phyloP scores from a whole-genome alignment of 1,284 basidiomycete species.

The Singerocomus inundabilis region DNA sequence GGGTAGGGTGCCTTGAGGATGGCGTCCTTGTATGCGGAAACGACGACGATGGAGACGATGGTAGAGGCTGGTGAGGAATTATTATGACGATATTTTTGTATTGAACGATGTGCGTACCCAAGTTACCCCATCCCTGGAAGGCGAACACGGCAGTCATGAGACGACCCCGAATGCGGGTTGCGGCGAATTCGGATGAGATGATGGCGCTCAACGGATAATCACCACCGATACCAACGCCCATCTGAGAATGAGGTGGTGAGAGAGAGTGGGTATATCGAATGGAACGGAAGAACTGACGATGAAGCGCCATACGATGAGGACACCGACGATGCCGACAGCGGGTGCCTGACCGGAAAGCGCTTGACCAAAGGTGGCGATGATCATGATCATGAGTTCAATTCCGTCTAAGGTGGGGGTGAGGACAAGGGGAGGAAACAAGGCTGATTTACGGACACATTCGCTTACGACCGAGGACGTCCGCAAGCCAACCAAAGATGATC shows the following conservation, averaged over 20 bases:
- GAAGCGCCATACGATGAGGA: slow-evolving; percentile 57
- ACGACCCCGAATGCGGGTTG: slow-evolving; percentile 52
- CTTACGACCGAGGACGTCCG: slow-evolving; percentile 56
- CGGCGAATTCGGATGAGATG: slow-evolving; percentile 62
- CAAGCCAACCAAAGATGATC: slow-evolving; percentile 55
- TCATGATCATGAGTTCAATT: slow-evolving; percentile 57
- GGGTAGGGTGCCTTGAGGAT: slow-evolving; percentile 39
- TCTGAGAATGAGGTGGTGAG: slow-evolving; percentile 30
- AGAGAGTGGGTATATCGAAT: neutral
- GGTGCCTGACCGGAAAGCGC: slow-evolving; percentile 50
- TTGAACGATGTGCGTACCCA: slow-evolving; percentile 37
- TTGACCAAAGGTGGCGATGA: slow-evolving; percentile 49
- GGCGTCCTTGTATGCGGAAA: slow-evolving; percentile 53
- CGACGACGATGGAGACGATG: slow-evolving; percentile 55
- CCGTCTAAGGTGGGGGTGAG: slow-evolving; percentile 43
- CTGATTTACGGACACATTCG: slow-evolving; percentile 26
- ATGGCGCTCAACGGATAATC: slow-evolving; percentile 52
- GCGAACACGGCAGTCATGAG: slow-evolving; percentile 59
- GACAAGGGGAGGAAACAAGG: neutral
- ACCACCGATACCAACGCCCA: slow-evolving; percentile 60
- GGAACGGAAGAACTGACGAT: slow-evolving; percentile 34
- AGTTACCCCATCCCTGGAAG: slow-evolving; percentile 54
- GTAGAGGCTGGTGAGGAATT: slow-evolving; percentile 38
- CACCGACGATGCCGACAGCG: slow-evolving; percentile 56
- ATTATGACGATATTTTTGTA: neutral